These are phyloP conservation scores for Melampsora americana DNA, from an alignment of 1,284 basidiomycete species.

Conservation along the genomic window DNA sequence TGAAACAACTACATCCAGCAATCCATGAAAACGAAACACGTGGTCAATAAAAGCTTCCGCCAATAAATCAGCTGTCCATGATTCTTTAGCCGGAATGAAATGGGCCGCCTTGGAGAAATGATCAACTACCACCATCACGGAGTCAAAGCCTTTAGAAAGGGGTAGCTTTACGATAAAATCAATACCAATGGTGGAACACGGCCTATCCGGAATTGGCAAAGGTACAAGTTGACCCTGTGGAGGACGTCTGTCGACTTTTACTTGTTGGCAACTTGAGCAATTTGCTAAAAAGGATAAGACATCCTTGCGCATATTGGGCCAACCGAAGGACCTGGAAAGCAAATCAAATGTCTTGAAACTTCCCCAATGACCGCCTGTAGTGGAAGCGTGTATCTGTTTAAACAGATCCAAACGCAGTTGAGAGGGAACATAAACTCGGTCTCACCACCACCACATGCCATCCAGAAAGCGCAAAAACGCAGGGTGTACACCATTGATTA, in stretches of 20 bases:
- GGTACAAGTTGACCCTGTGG: conserved; percentile 55
- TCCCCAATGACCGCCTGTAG: conserved; percentile 9
- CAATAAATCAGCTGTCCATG: not conserved
- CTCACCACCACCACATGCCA: not conserved
- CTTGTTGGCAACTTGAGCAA: conserved; percentile 23
- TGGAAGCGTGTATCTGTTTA: not conserved
- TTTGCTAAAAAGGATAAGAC: not conserved
- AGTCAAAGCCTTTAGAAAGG: conserved; percentile 52
- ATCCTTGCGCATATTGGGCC: conserved; percentile 22
- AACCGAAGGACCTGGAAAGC: not conserved
- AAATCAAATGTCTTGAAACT: not conserved
- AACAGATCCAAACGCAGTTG: conserved; percentile 33
- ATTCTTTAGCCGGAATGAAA: conserved; percentile 49
- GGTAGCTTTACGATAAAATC: conserved; percentile 59
- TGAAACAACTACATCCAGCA: not conserved
- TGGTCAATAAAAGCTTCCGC: conserved; percentile 6
- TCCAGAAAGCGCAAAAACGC: not conserved
- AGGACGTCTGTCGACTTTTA: not conserved
- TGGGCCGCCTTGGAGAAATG: conserved; percentile 56
- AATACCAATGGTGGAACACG: conserved; percentile 57
- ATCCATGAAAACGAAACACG: not conserved
- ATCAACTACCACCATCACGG: conserved; percentile 58
- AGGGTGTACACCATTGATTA: no score
- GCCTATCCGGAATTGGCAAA: conserved; percentile 52
- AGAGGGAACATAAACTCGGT: not conserved